These are phyloP conservation scores for Neocallimastix lanati DNA, from an alignment of 192 early-diverging fungal genomes.

Conservation along the genomic window DNA sequence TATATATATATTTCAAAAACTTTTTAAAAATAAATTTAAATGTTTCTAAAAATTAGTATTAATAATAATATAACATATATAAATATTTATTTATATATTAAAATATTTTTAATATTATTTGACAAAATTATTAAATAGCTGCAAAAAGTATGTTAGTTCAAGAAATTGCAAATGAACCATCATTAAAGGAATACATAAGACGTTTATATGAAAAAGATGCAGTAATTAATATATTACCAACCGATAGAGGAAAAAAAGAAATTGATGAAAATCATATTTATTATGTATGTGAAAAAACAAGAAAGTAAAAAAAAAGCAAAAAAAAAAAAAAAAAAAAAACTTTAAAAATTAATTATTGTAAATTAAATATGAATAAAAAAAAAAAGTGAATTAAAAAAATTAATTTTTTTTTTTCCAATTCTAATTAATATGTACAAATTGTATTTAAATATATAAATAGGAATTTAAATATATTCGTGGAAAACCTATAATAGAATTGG, in stretches of 20 bases:
- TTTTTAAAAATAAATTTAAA: too few relatives aligned
- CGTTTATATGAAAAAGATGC: slow-evolving; percentile 47
- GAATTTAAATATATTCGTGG: slow-evolving; percentile 69
- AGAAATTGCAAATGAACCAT: slow-evolving; percentile 63
- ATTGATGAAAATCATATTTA: slow-evolving; percentile 65
- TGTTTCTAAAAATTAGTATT: too few relatives aligned
- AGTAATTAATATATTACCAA: slow-evolving; percentile 54
- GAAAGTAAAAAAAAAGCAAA: too few relatives aligned
- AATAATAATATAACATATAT: too few relatives aligned
- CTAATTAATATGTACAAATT: too few relatives aligned
- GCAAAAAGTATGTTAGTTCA: slow-evolving; percentile 51
- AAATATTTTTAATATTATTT: slow-evolving; percentile 4
- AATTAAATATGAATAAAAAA: too few relatives aligned
- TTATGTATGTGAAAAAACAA: too few relatives aligned
- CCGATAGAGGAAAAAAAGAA: slow-evolving; percentile 51
- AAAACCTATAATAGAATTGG: slow-evolving; percentile 52
- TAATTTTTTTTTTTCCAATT: too few relatives aligned
- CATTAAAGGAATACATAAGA: slow-evolving; percentile 53
- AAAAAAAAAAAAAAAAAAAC: too few relatives aligned
- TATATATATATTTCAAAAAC: too few relatives aligned
- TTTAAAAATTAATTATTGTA: too few relatives aligned
- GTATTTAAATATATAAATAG: slow-evolving; percentile 7
- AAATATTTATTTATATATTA: background rate
- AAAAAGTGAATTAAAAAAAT: too few relatives aligned
- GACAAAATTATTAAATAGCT: slow-evolving; percentile 13